These are phyloP conservation scores for Schizopora paradoxa DNA, from an alignment of 1,284 basidiomycete genomes.

Conservation along the genomic window DNA sequence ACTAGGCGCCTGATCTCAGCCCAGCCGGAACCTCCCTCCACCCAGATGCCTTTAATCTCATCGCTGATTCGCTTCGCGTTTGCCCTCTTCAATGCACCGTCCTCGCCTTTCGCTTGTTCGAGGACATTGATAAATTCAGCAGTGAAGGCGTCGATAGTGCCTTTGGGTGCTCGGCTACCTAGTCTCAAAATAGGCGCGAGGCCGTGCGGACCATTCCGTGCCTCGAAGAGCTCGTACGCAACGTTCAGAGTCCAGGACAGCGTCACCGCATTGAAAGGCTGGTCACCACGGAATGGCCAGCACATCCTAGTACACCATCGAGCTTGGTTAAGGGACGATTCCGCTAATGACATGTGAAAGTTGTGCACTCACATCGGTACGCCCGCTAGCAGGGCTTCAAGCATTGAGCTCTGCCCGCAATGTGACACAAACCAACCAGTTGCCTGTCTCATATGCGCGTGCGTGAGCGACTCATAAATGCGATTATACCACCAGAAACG, in stretches of 20 bases:
- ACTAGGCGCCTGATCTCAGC: no score
- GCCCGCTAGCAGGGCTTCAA: constrained; percentile 16
- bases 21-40: no score
- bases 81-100: constrained; percentile 6
- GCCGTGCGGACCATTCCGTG: constrained; percentile 22
- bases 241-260: constrained; percentile 20
- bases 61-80: constrained; percentile 10
- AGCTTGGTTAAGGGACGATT: no score
- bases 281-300: constrained; percentile 25
- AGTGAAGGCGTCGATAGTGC: constrained; percentile 6
- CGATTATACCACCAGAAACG: no score
- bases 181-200: constrained; percentile 19
- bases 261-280: constrained; percentile 23
- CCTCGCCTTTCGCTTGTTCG: constrained; percentile 5
- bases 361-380: constrained; percentile 16
- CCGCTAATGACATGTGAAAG: not conserved
- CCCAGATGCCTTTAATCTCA: no score
- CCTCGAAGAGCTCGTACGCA: constrained; percentile 28
- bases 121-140: constrained; percentile 1
- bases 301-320: constrained; percentile 25
- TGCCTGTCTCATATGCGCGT: no score
- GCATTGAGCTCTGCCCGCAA: constrained; percentile 19
- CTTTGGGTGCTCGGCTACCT: constrained; percentile 1
- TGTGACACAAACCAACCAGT: constrained; percentile 20
- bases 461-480: no score